A percentile compares a stretch with the other conserved stretches of the same genome.
Conservation (phyloP, 352 stramenopile species). For the Globisporangium heterothallicum region DNA sequence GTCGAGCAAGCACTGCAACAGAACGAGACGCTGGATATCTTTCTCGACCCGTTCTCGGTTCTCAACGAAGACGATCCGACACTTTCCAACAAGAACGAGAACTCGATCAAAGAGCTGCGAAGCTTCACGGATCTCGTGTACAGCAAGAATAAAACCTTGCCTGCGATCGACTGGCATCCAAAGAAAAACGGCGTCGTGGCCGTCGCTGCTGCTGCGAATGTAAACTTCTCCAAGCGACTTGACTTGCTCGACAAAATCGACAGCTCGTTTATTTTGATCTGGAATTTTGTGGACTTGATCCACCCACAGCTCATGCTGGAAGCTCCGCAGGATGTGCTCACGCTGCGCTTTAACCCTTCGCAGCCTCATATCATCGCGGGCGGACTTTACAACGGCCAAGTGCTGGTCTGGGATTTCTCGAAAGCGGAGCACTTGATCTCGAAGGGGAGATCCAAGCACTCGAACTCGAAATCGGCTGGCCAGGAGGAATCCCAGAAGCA, state of each 20-base stretch:
- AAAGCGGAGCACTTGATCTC: slow-evolving; percentile 65
- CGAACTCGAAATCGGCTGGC: slow-evolving; percentile 3
- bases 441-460: slow-evolving; percentile 48
- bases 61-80: slow-evolving; percentile 62
- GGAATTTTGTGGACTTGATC: slow-evolving; percentile 94
- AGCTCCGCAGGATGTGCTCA: slow-evolving; percentile 84
- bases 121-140: slow-evolving; percentile 93
- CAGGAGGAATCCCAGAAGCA: slow-evolving; percentile 50
- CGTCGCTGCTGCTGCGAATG: slow-evolving; percentile 81
- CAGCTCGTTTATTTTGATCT: slow-evolving; percentile 90
- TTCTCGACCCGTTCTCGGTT: slow-evolving; percentile 70
- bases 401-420: slow-evolving; percentile 89
- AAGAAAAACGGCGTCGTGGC: slow-evolving; percentile 85
- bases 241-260: slow-evolving; percentile 71
- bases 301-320: slow-evolving; percentile 91
- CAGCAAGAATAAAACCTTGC: slow-evolving; percentile 90
- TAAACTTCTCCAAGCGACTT: slow-evolving; percentile 81
- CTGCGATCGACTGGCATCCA: slow-evolving; percentile 89
- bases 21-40: slow-evolving; percentile 85
- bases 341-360: slow-evolving; percentile 87
- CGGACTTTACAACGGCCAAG: slow-evolving; percentile 85
- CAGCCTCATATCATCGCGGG: slow-evolving; percentile 79
- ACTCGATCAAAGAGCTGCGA: slow-evolving; percentile 87
- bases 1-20: slow-evolving; percentile 77
- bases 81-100: slow-evolving; percentile 76